Conservation (phyloP, 768 basidiomycete species). For the Tylopilus sp. region DNA sequence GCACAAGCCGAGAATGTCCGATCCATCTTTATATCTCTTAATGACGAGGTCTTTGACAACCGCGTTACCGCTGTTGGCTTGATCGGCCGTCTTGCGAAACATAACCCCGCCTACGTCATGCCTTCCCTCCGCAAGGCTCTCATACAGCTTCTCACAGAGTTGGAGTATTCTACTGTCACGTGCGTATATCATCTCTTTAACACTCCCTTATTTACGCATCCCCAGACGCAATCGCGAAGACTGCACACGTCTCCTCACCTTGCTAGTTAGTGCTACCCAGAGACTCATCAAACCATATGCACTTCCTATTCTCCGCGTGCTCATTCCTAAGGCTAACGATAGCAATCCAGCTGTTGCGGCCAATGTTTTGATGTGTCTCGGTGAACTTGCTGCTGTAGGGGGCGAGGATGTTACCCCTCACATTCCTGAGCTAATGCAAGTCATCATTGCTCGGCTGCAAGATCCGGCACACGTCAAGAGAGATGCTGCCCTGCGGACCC, state of each 20-base stretch:
- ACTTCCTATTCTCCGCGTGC: conserved; percentile 88
- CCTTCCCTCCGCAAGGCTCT: conserved; percentile 92
- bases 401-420: conserved; percentile 87
- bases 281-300: conserved; percentile 95
- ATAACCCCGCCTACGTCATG: conserved; percentile 99
- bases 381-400: conserved; percentile 88
- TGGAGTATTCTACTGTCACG: conserved; percentile 91
- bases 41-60: conserved; percentile 95
- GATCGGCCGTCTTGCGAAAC: conserved; percentile 89
- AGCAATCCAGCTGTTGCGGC: conserved; percentile 84
- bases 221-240: conserved; percentile 83
- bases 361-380: conserved; percentile 90
- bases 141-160: conserved; percentile 92
- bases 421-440: conserved; percentile 83
- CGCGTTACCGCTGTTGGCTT: conserved; percentile 85
- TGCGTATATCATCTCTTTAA: conserved; percentile 42
- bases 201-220: not conserved
- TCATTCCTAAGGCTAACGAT: conserved; percentile 87
- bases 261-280: conserved; percentile 88
- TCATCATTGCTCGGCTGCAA: conserved; percentile 85
- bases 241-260: conserved; percentile 83
- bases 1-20: conserved; percentile 99
- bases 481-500: conserved; percentile 89
- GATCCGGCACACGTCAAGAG: conserved; percentile 87
- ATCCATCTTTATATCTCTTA: conserved; percentile 93